Base-by-base conservation (phyloP, 2,329 filamentous ascomycete species). In the Hypoxylon sp. region DNA sequence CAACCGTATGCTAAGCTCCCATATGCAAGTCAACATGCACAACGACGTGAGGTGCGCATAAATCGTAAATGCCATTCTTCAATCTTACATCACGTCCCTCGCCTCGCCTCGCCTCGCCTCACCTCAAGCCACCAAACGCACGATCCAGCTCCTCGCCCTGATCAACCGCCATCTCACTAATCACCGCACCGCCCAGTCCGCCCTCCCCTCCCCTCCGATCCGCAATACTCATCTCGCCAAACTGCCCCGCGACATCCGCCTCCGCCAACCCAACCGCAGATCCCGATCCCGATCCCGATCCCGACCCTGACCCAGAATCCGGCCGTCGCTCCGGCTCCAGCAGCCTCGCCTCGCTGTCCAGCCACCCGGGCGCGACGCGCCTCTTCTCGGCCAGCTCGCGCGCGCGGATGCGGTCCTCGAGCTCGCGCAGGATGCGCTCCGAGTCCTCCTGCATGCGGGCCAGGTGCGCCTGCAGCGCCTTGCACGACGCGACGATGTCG, bases 401-500 rank as follows among this genome's bases (percentile, higher is more conserved):
- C 42, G 86, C 87, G 63, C 80, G 81, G 64, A 92, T 88, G 54
- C 82, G 85, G 67, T 91, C 88, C 73, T 96, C 90, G 82, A 96
- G 93, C 19, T 87, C 87, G 57, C 84, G 81, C 60, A 98, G 83
- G 59, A 91, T 88, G 37, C 84, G 82, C 69, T 91, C 87, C 1
- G 92, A 92, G 37, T 93, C 90, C 2, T 86, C 84, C 71, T 91
- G 87, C 71, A 93, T 85, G 72, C 89, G 88, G 26, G 88, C 83
- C 11, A 99, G 84, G 80, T 98, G 93, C 1, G 88, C 86, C 73
- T 92, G 90, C 46, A 99, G 86, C 6, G 92, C 90, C 68, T 88
- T 87, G 81, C 95, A 98, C 24, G 93, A 94, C 13, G 90, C 87
- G 19, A 94, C 86, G 75, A 99, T 97, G 73, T 94, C 91, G 74